Evolutionary conservation across 306 rosid genomes (phyloP).

Genomic region (Cicer cuneatum): DNA sequence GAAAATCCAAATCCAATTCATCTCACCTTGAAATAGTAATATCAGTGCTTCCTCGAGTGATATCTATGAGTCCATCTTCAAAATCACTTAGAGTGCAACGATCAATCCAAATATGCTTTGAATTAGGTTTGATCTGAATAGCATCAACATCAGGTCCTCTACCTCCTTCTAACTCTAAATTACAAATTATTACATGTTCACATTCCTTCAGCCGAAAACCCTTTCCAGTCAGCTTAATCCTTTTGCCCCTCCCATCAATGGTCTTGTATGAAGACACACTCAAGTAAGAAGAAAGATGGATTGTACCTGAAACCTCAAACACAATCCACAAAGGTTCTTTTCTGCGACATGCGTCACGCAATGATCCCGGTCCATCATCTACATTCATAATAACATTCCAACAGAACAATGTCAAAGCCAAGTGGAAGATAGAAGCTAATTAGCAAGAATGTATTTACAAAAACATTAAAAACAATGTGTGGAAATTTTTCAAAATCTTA

Average conservation of each 20-base stretch:
- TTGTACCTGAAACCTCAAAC: constrained; percentile 82
- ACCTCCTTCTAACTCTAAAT: constrained; percentile 93
- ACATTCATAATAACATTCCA: constrained; percentile 20
- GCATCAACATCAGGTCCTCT: constrained; percentile 92
- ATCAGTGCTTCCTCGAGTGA: constrained; percentile 82
- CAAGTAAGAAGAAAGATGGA: constrained; percentile 74
- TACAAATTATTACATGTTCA: constrained; percentile 93
- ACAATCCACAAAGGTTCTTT: constrained; percentile 95
- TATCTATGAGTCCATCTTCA: constrained; percentile 91
- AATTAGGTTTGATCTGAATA: constrained; percentile 94
- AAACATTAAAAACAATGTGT: too few species aligned
- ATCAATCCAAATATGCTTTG: constrained; percentile 95
- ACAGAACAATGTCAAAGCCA: background rate
- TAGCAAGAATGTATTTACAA: too few species aligned
- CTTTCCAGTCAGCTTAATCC: constrained; percentile 79
- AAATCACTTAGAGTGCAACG: constrained; percentile 83
- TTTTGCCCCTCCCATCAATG: constrained; percentile 85
- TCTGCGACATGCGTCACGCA: constrained; percentile 73
- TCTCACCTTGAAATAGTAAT: constrained; percentile 86
- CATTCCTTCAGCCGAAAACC: constrained; percentile 89
- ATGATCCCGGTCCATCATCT: constrained; percentile 99
- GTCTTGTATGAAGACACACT: constrained; percentile 80
- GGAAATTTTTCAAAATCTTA: too few species aligned
- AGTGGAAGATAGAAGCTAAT: too few species aligned
- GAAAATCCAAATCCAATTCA: background rate